Evolutionary conservation across 2,329 filamentous ascomycete genomes (phyloP).

Genomic region (Paraphaeosphaeria sporulosa): DNA sequence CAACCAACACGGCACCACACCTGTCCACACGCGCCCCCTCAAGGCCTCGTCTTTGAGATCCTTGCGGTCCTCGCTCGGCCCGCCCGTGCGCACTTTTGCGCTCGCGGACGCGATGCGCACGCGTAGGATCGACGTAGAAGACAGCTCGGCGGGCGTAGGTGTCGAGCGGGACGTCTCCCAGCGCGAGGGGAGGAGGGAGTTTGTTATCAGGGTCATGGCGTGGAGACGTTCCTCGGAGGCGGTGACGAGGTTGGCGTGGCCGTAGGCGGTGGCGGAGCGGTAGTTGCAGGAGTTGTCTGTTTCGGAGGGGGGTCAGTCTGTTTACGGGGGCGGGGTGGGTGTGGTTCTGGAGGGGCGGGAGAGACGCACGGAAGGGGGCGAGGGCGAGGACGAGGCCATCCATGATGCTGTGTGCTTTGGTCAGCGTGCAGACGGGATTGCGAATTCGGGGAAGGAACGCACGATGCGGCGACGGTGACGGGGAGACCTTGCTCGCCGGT

Average conservation of each 20-base stretch:
- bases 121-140: constrained; percentile 37
- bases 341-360: too few relatives aligned
- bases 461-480: constrained; percentile 47
- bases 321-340: too few relatives aligned
- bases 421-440: background rate
- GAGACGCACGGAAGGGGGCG: constrained; percentile 46
- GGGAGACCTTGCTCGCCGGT: constrained; percentile 40
- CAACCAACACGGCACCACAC: constrained; percentile 45
- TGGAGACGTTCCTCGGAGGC: constrained; percentile 33
- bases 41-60: constrained; percentile 40
- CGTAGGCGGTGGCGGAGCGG: constrained; percentile 40
- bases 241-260: constrained; percentile 37
- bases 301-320: too few relatives aligned
- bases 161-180: constrained; percentile 43
- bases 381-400: constrained; percentile 46
- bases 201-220: constrained; percentile 42
- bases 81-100: constrained; percentile 44
- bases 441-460: constrained; percentile 35
- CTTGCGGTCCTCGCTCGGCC: constrained; percentile 42
- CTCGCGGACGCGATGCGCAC: constrained; percentile 38
- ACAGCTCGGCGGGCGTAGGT: constrained; percentile 39
- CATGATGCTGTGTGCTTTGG: constrained; percentile 22
- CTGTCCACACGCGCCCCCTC: constrained; percentile 40
- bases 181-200: constrained; percentile 41
- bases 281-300: constrained; percentile 50